These are phyloP conservation scores for Blumeria graminis DNA, from an alignment of 2,329 filamentous ascomycete species.

Conservation along the genomic window DNA sequence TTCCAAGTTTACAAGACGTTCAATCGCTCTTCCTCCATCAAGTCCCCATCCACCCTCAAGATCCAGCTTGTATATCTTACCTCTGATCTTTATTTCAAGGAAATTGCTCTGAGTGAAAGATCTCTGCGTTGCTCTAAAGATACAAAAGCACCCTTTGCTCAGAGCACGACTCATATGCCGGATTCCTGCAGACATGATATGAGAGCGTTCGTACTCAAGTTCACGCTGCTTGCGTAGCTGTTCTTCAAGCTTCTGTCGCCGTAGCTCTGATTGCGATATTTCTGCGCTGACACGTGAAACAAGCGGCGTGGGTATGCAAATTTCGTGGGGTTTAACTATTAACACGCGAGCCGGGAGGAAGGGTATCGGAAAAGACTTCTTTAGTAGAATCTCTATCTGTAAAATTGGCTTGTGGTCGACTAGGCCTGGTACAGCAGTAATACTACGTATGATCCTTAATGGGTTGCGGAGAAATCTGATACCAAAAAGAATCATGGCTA, in stretches of 20 bases:
- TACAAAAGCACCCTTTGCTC: background rate
- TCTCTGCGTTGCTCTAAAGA: conserved; percentile 19
- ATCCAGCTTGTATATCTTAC: conserved; percentile 31
- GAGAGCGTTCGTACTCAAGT: conserved; percentile 26
- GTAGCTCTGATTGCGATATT: conserved; percentile 8
- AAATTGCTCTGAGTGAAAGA: conserved; percentile 33
- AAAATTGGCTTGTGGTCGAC: conserved; percentile 13
- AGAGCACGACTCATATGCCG: conserved; percentile 22
- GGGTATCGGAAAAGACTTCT: conserved; percentile 13
- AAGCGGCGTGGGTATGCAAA: conserved; percentile 8
- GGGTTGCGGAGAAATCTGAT: conserved; percentile 34
- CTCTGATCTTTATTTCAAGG: conserved; percentile 23
- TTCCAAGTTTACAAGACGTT: conserved; percentile 24
- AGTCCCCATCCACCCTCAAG: conserved; percentile 31
- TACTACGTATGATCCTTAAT: conserved; percentile 27
- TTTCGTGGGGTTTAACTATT: conserved; percentile 7
- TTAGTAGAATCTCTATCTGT: conserved; percentile 25
- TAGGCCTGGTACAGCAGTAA: conserved; percentile 11
- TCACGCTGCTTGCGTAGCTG: conserved; percentile 13
- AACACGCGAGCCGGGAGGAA: conserved; percentile 11
- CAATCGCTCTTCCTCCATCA: conserved; percentile 32
- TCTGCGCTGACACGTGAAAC: conserved; percentile 1
- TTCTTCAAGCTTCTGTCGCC: conserved; percentile 16
- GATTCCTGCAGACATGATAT: conserved; percentile 33
- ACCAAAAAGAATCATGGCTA: conserved; percentile 35